phyloP scores from a whole-genome alignment of 495 filamentous ascomycete species.

The Mytilinidion resinicola region DNA sequence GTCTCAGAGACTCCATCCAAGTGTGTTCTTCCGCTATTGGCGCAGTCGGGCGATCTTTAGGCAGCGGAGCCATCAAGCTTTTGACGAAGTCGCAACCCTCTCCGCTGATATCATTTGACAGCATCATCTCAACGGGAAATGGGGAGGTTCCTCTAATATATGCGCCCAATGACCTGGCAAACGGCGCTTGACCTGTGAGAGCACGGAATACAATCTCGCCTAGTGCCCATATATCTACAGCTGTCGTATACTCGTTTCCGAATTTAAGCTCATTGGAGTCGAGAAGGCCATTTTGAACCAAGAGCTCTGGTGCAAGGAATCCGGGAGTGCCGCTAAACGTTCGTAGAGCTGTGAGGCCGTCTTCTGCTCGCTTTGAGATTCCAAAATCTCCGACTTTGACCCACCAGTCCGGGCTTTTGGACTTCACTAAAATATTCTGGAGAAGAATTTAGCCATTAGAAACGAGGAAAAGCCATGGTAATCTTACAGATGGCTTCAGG shows the following conservation, averaged over 20 bases:
- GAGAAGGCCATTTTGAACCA: constrained; percentile 11
- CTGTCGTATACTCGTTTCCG: background rate
- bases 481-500: constrained; percentile 25
- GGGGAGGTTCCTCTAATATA: background rate
- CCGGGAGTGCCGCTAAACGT: constrained; percentile 25
- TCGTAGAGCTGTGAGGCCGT: constrained; percentile 12
- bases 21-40: background rate
- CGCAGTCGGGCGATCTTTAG: background rate
- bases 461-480: background rate
- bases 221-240: constrained; percentile 12
- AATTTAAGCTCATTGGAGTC: background rate
- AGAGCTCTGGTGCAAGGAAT: constrained; percentile 30
- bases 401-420: constrained; percentile 21
- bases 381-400: constrained; percentile 29
- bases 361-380: constrained; percentile 20
- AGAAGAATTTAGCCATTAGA: background rate
- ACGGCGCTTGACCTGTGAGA: constrained; percentile 2
- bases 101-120: background rate
- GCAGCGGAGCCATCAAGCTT: background rate
- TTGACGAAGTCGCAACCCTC: background rate
- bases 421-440: constrained; percentile 27
- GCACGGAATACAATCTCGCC: constrained; percentile 13
- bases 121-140: background rate
- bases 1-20: background rate
- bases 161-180: background rate